phyloP scores from a whole-genome alignment of 345 rosid species.

The Mangifera indica region DNA sequence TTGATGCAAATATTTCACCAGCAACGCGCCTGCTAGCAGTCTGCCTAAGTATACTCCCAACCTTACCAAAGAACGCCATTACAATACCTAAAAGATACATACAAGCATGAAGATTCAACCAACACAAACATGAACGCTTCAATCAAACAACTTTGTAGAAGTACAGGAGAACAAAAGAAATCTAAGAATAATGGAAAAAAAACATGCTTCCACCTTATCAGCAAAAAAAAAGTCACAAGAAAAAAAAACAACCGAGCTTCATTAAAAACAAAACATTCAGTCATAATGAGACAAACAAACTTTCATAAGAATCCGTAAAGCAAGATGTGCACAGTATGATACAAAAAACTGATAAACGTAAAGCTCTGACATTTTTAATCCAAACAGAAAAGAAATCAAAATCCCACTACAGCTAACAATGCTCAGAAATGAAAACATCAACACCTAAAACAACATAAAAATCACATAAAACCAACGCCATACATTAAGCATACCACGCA shows the following conservation, averaged over 20 bases:
- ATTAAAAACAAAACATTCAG: not conserved
- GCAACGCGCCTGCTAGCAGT: constrained; percentile 48
- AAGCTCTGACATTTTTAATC: not conserved
- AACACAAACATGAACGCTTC: not conserved
- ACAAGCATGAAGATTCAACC: not conserved
- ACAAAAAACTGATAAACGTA: too few relatives aligned
- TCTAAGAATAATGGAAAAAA: too few relatives aligned
- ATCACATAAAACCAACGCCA: not conserved
- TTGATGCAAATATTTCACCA: constrained; percentile 44
- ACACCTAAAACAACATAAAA: not conserved
- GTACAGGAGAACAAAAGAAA: not conserved
- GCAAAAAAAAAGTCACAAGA: too few relatives aligned
- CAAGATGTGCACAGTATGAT: not conserved
- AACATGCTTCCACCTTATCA: not conserved
- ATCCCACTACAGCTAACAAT: not conserved
- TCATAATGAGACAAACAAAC: not conserved
- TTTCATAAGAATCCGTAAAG: not conserved
- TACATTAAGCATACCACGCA: not conserved
- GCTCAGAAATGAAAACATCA: not conserved
- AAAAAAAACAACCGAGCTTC: not conserved
- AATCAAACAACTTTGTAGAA: not conserved
- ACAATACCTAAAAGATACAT: constrained; percentile 25
- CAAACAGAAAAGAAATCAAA: not conserved
- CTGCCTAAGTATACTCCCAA: constrained; percentile 72
- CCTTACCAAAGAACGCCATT: constrained; percentile 85